Evolutionary conservation across 2,329 filamentous ascomycete genomes (phyloP).

Genomic region (Thelonectria rubi): DNA sequence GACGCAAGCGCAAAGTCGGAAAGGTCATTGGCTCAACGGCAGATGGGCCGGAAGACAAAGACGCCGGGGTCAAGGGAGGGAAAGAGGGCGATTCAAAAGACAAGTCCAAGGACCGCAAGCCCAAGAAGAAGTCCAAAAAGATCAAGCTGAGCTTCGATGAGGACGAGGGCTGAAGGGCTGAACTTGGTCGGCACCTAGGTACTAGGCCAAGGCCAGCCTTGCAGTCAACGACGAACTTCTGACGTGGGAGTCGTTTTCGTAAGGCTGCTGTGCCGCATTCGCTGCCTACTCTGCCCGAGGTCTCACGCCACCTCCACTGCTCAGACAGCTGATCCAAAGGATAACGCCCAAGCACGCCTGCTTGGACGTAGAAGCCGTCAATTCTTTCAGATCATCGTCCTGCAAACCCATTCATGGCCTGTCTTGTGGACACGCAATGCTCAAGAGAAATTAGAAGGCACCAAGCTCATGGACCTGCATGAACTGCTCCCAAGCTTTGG

Average conservation of each 20-base stretch:
- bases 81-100: conserved; percentile 42
- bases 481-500: neutral
- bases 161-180: conserved; percentile 56
- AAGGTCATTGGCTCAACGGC: conserved; percentile 48
- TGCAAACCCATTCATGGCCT: neutral
- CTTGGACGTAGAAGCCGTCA: neutral
- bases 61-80: conserved; percentile 22
- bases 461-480: neutral
- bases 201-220: neutral
- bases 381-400: neutral
- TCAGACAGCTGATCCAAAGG: neutral
- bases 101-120: conserved; percentile 44
- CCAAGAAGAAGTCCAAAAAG: conserved; percentile 68
- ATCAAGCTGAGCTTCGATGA: conserved; percentile 75
- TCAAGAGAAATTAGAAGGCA: neutral
- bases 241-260: conserved; percentile 3
- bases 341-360: neutral
- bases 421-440: neutral
- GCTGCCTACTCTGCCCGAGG: conserved; percentile 2
- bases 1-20: conserved; percentile 64
- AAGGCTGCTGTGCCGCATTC: conserved; percentile 12
- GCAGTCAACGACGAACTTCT: neutral
- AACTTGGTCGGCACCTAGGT: neutral
- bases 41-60: conserved; percentile 37
- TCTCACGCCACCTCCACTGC: conserved; percentile 19